Percentiles rank a stretch among this genome's conserved stretches.
Evolutionary conservation across 257 asterid species (phyloP).

Genomic region (Anisodus acutangulus): DNA sequence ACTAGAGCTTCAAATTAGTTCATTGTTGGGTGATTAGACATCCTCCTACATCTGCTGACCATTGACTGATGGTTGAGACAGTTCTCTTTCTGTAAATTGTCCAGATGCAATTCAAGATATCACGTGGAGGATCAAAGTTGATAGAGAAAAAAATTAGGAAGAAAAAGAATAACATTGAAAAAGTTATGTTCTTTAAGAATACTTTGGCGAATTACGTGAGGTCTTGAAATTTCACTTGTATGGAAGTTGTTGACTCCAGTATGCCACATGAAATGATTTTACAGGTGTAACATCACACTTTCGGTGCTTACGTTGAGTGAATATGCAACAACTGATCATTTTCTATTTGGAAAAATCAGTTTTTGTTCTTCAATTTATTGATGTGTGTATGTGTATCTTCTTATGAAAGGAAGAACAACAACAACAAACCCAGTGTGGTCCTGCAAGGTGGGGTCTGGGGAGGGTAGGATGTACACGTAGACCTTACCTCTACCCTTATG

Average conservation of each 20-base stretch:
- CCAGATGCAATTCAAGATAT: background rate
- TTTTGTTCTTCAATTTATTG: background rate
- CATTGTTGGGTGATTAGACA: constrained; percentile 17
- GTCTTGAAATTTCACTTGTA: constrained; percentile 6
- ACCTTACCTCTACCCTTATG: no score
- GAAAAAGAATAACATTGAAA: background rate
- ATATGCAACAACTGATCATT: background rate
- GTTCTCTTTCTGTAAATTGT: constrained; percentile 18
- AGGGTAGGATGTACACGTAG: no score
- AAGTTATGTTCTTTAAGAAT: background rate
- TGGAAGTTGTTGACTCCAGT: constrained; percentile 15
- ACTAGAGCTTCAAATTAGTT: background rate
- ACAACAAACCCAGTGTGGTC: no score
- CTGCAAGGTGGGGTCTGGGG: no score
- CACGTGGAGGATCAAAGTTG: background rate
- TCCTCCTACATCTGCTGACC: background rate
- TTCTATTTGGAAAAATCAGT: background rate
- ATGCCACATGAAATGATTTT: background rate
- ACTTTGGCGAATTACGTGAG: background rate
- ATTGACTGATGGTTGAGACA: background rate
- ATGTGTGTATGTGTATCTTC: background rate
- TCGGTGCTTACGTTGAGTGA: background rate
- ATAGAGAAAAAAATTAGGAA: background rate
- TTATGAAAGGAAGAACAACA: no score
- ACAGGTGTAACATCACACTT: background rate